Evolutionary conservation across 2,329 filamentous ascomycete genomes (phyloP).

Genomic region (Fusarium sp.): DNA sequence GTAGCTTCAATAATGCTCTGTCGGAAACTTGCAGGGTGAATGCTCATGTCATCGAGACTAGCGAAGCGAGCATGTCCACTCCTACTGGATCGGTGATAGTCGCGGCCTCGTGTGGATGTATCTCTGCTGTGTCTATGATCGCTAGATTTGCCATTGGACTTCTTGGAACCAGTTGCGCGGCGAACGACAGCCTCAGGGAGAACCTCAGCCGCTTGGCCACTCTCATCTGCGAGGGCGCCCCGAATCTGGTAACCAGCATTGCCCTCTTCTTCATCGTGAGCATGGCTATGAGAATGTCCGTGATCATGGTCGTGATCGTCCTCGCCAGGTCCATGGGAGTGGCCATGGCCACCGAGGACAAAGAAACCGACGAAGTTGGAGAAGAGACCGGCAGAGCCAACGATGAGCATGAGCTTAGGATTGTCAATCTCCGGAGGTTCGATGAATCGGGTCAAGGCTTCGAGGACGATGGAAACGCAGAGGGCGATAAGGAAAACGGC

Average conservation of each 20-base stretch:
- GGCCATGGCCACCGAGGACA: slow-evolving; percentile 93
- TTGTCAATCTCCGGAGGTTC: slow-evolving; percentile 90
- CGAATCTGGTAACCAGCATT: slow-evolving; percentile 58
- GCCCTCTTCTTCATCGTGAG: slow-evolving; percentile 64
- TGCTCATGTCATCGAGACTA: slow-evolving; percentile 80
- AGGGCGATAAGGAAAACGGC: slow-evolving; percentile 97
- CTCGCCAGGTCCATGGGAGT: slow-evolving; percentile 76
- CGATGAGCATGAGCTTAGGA: slow-evolving; percentile 87
- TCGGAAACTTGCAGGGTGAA: slow-evolving; percentile 90
- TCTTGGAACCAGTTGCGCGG: slow-evolving; percentile 55
- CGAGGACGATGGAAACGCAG: slow-evolving; percentile 95
- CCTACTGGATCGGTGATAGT: slow-evolving; percentile 61
- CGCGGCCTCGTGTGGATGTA: slow-evolving; percentile 56
- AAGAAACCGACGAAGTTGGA: slow-evolving; percentile 92
- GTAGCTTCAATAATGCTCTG: slow-evolving; percentile 93
- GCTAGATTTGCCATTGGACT: slow-evolving; percentile 55
- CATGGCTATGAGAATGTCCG: slow-evolving; percentile 53
- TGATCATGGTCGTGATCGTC: slow-evolving; percentile 60
- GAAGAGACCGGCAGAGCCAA: slow-evolving; percentile 85
- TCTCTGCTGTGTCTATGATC: slow-evolving; percentile 47
- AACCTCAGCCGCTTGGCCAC: slow-evolving; percentile 71
- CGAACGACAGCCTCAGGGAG: slow-evolving; percentile 73
- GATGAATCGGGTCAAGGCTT: slow-evolving; percentile 91
- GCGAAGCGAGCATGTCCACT: slow-evolving; percentile 71
- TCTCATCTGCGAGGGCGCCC: slow-evolving; percentile 65